phyloP scores from a whole-genome alignment of 371 early-diverging fungal species.

The Mortierella sp. region DNA sequence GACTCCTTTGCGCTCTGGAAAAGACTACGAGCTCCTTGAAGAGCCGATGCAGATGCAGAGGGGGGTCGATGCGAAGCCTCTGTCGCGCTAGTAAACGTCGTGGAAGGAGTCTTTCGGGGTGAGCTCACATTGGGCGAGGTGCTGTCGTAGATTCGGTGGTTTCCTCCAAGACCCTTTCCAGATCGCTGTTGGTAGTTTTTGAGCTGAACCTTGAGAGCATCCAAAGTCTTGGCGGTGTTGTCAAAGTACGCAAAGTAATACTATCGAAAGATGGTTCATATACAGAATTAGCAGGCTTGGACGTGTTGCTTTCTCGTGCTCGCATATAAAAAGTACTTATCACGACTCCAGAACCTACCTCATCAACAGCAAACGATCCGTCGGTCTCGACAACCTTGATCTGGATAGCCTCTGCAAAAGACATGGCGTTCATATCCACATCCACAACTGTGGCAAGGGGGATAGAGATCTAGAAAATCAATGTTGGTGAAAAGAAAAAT shows the following conservation, averaged over 20 bases:
- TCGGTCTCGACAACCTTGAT: conserved; percentile 69
- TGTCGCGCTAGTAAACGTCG: neutral
- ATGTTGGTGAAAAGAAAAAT: neutral
- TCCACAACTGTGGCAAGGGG: conserved; percentile 68
- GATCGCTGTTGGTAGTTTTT: conserved; percentile 25
- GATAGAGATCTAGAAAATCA: conserved; percentile 57
- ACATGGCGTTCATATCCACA: conserved; percentile 67
- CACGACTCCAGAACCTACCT: conserved; percentile 50
- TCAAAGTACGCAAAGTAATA: conserved; percentile 79
- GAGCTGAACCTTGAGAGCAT: conserved; percentile 49
- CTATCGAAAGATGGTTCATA: conserved; percentile 35
- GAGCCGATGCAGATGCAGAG: neutral
- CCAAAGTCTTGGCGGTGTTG: conserved; percentile 59
- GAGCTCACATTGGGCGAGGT: conserved; percentile 26
- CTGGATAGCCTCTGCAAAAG: conserved; percentile 68
- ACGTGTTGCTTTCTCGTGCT: neutral
- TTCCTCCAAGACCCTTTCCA: neutral
- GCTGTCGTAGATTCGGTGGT: conserved; percentile 38
- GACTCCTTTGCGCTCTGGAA: conserved; percentile 12
- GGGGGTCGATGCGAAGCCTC: conserved; percentile 8
- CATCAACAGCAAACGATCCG: conserved; percentile 71
- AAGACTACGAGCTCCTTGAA: conserved; percentile 15
- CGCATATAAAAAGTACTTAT: neutral
- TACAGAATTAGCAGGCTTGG: neutral
- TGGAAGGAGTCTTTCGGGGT: conserved; percentile 6